Evolutionary conservation across 768 basidiomycete species (phyloP).

Genomic region (Tulasnella sp.): DNA sequence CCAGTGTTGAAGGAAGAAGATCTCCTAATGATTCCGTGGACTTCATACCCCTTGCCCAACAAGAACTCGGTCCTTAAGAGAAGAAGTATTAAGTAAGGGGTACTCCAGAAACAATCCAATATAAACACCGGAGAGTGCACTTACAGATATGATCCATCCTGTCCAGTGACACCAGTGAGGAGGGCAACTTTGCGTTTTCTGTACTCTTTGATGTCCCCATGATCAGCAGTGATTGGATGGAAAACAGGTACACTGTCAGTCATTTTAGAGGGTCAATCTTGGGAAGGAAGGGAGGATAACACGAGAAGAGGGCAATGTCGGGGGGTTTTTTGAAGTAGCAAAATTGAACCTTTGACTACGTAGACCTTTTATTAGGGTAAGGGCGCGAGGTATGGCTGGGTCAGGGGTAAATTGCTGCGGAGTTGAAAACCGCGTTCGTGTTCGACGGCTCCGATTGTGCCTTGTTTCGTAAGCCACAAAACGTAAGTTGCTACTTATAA

Average conservation of each 20-base stretch:
- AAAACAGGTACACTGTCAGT: conserved; percentile 8
- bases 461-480: no score
- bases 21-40: conserved; percentile 91
- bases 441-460: no score
- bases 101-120: background rate
- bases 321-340: no score
- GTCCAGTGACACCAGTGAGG: conserved; percentile 89
- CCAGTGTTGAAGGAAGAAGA: conserved; percentile 98
- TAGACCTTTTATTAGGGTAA: no score
- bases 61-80: conserved; percentile 60
- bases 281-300: no score
- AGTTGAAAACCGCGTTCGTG: no score
- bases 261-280: no score
- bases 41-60: conserved; percentile 77
- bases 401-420: no score
- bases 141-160: conserved; percentile 91
- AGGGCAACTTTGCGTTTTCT: conserved; percentile 85
- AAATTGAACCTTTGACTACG: no score
- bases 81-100: background rate
- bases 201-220: conserved; percentile 59
- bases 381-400: no score
- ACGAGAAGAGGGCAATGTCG: no score
- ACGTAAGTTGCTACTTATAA: no score
- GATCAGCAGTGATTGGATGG: conserved; percentile 16
- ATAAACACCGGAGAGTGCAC: conserved; percentile 21